A percentile compares a stretch with the other conserved stretches of the same genome.
These are phyloP conservation scores for Candida montana DNA, from an alignment of 805 yeast species.

Conservation along the genomic window DNA sequence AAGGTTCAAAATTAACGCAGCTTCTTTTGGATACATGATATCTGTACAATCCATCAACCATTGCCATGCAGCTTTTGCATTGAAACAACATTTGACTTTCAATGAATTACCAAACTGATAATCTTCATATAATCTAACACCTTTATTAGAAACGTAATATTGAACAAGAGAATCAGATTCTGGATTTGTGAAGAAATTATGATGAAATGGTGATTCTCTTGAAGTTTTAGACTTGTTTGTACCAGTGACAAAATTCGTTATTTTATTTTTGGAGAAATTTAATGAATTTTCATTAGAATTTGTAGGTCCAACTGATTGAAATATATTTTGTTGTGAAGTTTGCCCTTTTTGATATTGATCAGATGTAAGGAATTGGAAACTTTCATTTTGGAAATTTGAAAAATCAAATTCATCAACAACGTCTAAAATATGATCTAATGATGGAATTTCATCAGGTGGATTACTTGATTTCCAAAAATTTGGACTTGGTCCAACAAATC, in stretches of 20 bases:
- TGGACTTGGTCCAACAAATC: slow-evolving; percentile 60
- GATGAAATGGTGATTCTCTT: slow-evolving; percentile 60
- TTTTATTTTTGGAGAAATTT: not conserved
- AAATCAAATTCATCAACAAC: slow-evolving; percentile 31
- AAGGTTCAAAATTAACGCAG: slow-evolving; percentile 45
- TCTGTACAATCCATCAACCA: slow-evolving; percentile 93
- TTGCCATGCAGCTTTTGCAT: slow-evolving; percentile 76
- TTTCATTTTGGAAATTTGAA: slow-evolving; percentile 23
- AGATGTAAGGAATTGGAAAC: slow-evolving; percentile 5
- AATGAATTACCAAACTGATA: slow-evolving; percentile 29
- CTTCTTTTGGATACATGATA: slow-evolving; percentile 46
- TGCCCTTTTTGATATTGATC: slow-evolving; percentile 5
- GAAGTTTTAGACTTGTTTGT: slow-evolving; percentile 8
- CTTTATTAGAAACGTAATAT: slow-evolving; percentile 63
- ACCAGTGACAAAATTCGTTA: not conserved
- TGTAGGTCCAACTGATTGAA: not conserved
- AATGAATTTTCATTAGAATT: not conserved
- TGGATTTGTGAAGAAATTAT: slow-evolving; percentile 79
- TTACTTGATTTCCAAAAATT: slow-evolving; percentile 63
- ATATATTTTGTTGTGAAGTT: not conserved
- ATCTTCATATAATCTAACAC: slow-evolving; percentile 54
- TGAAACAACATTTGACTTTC: slow-evolving; percentile 42
- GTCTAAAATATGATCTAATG: slow-evolving; percentile 29
- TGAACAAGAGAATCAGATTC: slow-evolving; percentile 79
- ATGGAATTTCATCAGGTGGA: slow-evolving; percentile 44